Percentiles rank a stretch among this genome's conserved stretches.
Conservation (phyloP, 805 yeast species). For the Alloascoidea africana region DNA sequence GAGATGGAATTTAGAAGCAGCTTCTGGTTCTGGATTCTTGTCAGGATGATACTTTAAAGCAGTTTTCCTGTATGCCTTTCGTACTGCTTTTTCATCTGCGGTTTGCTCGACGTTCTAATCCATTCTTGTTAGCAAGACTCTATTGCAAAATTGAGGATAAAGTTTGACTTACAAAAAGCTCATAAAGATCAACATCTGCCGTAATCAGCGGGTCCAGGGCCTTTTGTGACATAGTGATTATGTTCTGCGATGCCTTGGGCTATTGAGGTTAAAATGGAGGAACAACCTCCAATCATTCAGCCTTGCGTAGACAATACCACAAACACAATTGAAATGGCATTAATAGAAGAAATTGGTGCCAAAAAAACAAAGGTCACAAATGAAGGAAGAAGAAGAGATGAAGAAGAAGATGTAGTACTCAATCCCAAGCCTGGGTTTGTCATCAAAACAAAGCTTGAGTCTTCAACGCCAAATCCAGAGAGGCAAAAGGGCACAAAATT, state of each 20-base stretch:
- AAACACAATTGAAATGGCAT: too few species aligned
- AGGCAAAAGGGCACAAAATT: conserved; percentile 31
- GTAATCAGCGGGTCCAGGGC: conserved; percentile 5
- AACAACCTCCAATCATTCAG: too few species aligned
- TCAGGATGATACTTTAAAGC: conserved; percentile 59
- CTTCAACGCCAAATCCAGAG: conserved; percentile 11
- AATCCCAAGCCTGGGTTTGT: conserved; percentile 48
- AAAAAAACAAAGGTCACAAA: too few species aligned
- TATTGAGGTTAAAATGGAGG: too few species aligned
- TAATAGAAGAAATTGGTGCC: too few species aligned
- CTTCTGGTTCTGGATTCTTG: conserved; percentile 17
- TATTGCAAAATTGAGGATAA: too few species aligned
- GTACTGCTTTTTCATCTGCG: conserved; percentile 48
- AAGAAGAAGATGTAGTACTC: conserved; percentile 9
- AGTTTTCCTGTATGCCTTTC: conserved; percentile 65
- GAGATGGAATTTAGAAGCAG: conserved; percentile 12
- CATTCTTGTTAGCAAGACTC: too few species aligned
- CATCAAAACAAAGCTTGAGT: conserved; percentile 36
- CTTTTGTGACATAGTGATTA: conserved; percentile 2
- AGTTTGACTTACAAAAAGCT: too few species aligned
- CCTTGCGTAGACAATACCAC: too few species aligned
- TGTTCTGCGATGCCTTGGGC: too few species aligned
- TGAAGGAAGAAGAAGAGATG: too few species aligned
- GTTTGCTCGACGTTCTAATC: conserved; percentile 25
- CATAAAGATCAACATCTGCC: conserved; percentile 19